Conservation (phyloP, 2,329 filamentous ascomycete genomes). For the Fusarium sp. region DNA sequence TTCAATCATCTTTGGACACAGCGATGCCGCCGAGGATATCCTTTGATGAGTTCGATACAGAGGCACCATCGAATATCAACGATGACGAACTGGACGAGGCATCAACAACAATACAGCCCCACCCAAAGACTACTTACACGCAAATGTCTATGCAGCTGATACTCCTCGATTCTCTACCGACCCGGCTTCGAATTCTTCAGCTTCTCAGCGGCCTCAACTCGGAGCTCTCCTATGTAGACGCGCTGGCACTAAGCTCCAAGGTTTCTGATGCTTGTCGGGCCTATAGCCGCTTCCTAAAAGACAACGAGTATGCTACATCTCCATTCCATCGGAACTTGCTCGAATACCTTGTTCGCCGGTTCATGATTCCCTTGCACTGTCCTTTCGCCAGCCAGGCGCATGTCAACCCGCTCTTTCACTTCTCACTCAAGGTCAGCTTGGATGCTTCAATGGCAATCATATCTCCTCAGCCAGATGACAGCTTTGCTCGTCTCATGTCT, state of each 20-base stretch:
- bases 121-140: slow-evolving; percentile 33
- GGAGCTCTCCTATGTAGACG: slow-evolving; percentile 50
- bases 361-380: slow-evolving; percentile 66
- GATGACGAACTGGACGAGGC: slow-evolving; percentile 30
- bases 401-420: slow-evolving; percentile 60
- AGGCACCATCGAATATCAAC: slow-evolving; percentile 52
- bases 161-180: slow-evolving; percentile 51
- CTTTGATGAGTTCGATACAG: slow-evolving; percentile 55
- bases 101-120: background rate
- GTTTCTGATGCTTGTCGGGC: slow-evolving; percentile 44
- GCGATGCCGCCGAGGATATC: slow-evolving; percentile 55
- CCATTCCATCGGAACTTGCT: slow-evolving; percentile 61
- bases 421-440: slow-evolving; percentile 60
- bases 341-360: slow-evolving; percentile 65
- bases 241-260: slow-evolving; percentile 50
- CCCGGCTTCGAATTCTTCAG: slow-evolving; percentile 50
- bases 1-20: slow-evolving; percentile 54
- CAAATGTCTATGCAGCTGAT: slow-evolving; percentile 51
- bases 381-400: slow-evolving; percentile 58
- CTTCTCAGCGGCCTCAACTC: slow-evolving; percentile 50
- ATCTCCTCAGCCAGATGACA: slow-evolving; percentile 50
- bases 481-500: slow-evolving; percentile 52
- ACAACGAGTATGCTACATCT: slow-evolving; percentile 29
- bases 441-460: slow-evolving; percentile 56
- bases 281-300: slow-evolving; percentile 35